Evolutionary conservation across 805 yeast genomes (phyloP), one percentile per base, ranked within the genome.

Genomic region (Schwanniomyces vanrijiae): DNA sequence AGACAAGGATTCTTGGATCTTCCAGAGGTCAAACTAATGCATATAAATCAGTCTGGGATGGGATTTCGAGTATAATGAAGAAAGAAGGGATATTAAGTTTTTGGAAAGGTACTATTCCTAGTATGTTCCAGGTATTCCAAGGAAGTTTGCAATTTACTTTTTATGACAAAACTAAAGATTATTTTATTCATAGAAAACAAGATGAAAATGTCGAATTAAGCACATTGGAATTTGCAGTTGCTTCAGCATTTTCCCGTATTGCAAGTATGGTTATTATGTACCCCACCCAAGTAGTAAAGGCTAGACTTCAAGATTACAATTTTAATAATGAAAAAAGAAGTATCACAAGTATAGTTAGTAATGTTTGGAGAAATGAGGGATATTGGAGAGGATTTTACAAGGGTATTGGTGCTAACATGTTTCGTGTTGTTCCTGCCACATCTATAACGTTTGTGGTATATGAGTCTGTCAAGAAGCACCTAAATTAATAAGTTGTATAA

Each of bases 361-460:
- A 63, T 13, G 69, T 88, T 2, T 74, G 76, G 55, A 31, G 38
- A 0, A 58, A 60, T 1, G 87, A 83, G 46, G 92, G 94, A 3
- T 45, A 61, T 0, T 9, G 80, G 3, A 51, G 57, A 10, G 96
- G 90, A 0, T 86, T 91, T 50, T 94, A 94, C 63, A 84, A 86
- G 54, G 99, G 99, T 0, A 65, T 94, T 14, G 67, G 81, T 1
- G 86, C 96, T 1, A 91, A 90, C 53, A 60, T 92, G 14, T 48
- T 88, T 1, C 73, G 98, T 40, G 96, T 92, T 0, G 76, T 94
- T 4, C 99, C 99, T 0, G 90, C 97, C 1, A 91, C 97, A 3
- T 88, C 96, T 60, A 79, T 91, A 10, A 94, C 98, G 0, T 90
- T 94, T 61, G 73, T 86, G 4, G 87, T 87, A 4, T 94, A 94